A percentile compares a stretch with the other conserved stretches of the same genome.
These are phyloP conservation scores for Chaetomium cochliodes DNA, from an alignment of 495 filamentous ascomycete species.

Conservation along the genomic window DNA sequence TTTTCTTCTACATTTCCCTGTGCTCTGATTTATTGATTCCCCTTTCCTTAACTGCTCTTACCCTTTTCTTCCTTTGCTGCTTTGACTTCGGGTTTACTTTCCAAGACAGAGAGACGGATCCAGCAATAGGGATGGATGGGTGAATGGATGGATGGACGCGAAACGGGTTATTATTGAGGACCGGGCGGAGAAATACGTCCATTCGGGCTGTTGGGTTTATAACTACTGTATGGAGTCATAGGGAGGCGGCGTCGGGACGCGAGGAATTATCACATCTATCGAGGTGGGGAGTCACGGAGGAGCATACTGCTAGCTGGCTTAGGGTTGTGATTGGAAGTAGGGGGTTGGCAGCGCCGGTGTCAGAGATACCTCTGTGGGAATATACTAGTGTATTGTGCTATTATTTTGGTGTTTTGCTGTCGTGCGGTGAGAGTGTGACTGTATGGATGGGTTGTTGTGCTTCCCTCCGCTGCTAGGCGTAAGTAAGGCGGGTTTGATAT, in stretches of 20 bases:
- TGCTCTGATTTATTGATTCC: slow-evolving; percentile 5
- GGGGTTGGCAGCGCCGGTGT: background rate
- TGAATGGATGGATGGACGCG: slow-evolving; percentile 4
- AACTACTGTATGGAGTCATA: background rate
- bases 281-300: background rate
- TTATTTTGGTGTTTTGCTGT: background rate
- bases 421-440: background rate
- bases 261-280: background rate
- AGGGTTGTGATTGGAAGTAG: background rate
- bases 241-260: background rate
- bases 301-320: background rate
- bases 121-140: slow-evolving; percentile 10
- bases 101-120: background rate
- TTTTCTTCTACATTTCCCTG: slow-evolving; percentile 10
- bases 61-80: background rate
- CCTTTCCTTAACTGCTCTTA: background rate
- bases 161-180: background rate
- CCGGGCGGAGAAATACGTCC: background rate
- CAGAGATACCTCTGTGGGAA: slow-evolving; percentile 4
- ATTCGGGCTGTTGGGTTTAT: background rate
- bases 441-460: background rate
- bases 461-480: background rate
- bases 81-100: background rate
- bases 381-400: background rate
- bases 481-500: no score